Evolutionary conservation across 1,284 basidiomycete species (phyloP).

Genomic region (Fomitopsis schrenkii): DNA sequence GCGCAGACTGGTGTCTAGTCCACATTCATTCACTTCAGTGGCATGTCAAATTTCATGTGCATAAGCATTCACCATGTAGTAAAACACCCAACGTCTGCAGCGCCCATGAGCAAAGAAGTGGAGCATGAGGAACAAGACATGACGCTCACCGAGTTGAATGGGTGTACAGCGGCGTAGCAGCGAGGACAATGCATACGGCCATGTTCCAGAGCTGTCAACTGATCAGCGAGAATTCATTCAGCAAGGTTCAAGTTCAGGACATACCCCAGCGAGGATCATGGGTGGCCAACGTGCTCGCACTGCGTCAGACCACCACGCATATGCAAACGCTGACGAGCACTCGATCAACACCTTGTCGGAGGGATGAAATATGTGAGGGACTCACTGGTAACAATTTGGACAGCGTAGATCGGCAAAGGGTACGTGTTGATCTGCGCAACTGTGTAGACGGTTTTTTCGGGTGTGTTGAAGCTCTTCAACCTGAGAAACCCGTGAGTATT

Average conservation of each 20-base stretch:
- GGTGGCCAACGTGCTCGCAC: slow-evolving; percentile 60
- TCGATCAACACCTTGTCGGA: background rate
- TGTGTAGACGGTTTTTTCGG: slow-evolving; percentile 35
- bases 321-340: slow-evolving; percentile 34
- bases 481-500: slow-evolving; percentile 11
- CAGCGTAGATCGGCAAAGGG: slow-evolving; percentile 38
- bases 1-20: slow-evolving; percentile 22
- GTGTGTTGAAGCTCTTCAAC: slow-evolving; percentile 43
- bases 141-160: slow-evolving; percentile 28
- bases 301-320: slow-evolving; percentile 51
- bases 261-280: slow-evolving; percentile 38
- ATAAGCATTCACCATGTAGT: slow-evolving; percentile 30
- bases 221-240: background rate
- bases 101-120: background rate
- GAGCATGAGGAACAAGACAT: background rate
- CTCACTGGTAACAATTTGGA: slow-evolving; percentile 35
- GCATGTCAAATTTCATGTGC: too few relatives aligned
- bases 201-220: slow-evolving; percentile 28
- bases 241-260: slow-evolving; percentile 1
- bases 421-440: slow-evolving; percentile 42
- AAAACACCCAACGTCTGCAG: slow-evolving; percentile 35
- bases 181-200: slow-evolving; percentile 31
- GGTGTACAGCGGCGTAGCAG: slow-evolving; percentile 31
- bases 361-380: background rate
- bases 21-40: background rate